Percentiles rank a stretch among this genome's conserved stretches.
phyloP scores from a whole-genome alignment of 2,329 filamentous ascomycete genomes.

The Rhytidhysteron rufulum region DNA sequence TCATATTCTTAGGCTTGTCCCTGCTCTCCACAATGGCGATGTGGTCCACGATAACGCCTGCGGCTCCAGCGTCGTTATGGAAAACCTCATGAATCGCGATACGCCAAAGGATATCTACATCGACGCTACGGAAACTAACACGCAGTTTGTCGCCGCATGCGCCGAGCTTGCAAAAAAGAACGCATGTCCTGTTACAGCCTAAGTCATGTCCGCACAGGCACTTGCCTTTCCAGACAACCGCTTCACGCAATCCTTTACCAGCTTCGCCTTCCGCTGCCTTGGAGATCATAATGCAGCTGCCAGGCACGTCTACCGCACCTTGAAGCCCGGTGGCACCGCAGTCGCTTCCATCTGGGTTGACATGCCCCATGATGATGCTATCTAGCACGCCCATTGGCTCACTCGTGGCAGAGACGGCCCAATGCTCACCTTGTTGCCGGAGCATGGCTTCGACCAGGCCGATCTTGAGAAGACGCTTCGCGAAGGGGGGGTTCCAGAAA shows the following conservation, averaged over 20 bases:
- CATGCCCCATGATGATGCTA: slow-evolving; percentile 3
- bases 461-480: neutral
- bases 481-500: neutral
- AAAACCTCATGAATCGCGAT: neutral
- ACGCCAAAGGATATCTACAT: neutral
- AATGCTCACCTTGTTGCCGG: slow-evolving; percentile 1
- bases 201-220: neutral
- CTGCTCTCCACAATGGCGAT: neutral
- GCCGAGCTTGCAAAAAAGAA: neutral
- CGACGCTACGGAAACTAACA: neutral
- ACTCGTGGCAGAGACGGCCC: slow-evolving; percentile 4
- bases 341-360: neutral
- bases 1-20: neutral
- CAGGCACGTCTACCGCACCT: slow-evolving; percentile 2
- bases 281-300: slow-evolving; percentile 3
- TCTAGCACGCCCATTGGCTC: slow-evolving; percentile 4
- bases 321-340: slow-evolving; percentile 3
- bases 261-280: slow-evolving; percentile 6
- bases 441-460: neutral
- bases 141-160: neutral
- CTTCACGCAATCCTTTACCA: slow-evolving; percentile 8
- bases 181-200: neutral
- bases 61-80: neutral
- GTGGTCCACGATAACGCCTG: neutral
- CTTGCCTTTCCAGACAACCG: slow-evolving; percentile 3